Conservation (phyloP, 1,284 basidiomycete species). For the Mycosarcoma mackinlayi region DNA sequence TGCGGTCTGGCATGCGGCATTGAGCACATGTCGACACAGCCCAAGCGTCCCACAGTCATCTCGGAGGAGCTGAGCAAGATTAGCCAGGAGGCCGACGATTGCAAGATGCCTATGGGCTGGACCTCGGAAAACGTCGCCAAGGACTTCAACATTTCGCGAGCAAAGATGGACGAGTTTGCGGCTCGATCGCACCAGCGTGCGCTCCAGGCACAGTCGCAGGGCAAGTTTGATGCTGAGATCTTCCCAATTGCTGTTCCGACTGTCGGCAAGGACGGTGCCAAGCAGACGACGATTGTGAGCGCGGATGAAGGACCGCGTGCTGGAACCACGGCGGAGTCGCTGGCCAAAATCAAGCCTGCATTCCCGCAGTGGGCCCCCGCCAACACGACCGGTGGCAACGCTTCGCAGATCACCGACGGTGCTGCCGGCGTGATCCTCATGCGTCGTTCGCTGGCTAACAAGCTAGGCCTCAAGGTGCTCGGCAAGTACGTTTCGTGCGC, state of each 20-base stretch:
- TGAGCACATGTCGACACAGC: slow-evolving; percentile 77
- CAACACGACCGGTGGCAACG: slow-evolving; percentile 88
- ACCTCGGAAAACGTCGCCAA: slow-evolving; percentile 79
- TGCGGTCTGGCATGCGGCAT: slow-evolving; percentile 85
- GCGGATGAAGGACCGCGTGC: slow-evolving; percentile 85
- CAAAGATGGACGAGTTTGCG: slow-evolving; percentile 86
- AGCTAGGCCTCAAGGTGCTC: slow-evolving; percentile 78
- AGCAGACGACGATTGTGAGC: slow-evolving; percentile 74
- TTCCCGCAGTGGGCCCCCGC: slow-evolving; percentile 87
- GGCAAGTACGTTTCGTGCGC: slow-evolving; percentile 82
- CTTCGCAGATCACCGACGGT: slow-evolving; percentile 83
- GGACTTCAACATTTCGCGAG: slow-evolving; percentile 82
- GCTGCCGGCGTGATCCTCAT: slow-evolving; percentile 86
- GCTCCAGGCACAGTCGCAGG: slow-evolving; percentile 74
- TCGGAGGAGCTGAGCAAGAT: slow-evolving; percentile 43
- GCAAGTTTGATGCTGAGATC: slow-evolving; percentile 81
- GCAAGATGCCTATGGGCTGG: slow-evolving; percentile 83
- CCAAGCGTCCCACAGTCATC: slow-evolving; percentile 44
- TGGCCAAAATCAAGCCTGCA: slow-evolving; percentile 79
- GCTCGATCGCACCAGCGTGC: slow-evolving; percentile 84
- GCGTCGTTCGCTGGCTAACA: slow-evolving; percentile 84
- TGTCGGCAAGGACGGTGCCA: slow-evolving; percentile 73
- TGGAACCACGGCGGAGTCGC: slow-evolving; percentile 78
- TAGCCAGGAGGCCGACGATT: slow-evolving; percentile 58
- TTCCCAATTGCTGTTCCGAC: slow-evolving; percentile 73